Percentiles rank a stretch among this genome's conserved stretches.
These are phyloP conservation scores for Oryza coarctata DNA, from an alignment of 176 grass and related monocot species.

Conservation along the genomic window DNA sequence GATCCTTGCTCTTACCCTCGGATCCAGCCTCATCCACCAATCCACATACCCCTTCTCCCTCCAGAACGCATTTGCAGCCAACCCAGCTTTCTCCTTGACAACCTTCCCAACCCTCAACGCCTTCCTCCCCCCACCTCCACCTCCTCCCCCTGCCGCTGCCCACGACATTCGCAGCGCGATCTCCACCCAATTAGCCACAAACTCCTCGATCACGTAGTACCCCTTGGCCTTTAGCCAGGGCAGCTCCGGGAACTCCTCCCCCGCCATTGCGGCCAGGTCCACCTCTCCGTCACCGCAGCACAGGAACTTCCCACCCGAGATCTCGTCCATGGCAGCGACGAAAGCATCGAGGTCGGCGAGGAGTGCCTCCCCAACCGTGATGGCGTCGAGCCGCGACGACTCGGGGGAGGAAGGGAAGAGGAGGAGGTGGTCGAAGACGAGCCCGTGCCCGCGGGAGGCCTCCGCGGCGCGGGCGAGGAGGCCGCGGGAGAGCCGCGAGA, in stretches of 20 bases:
- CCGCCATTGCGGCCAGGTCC: slow-evolving; percentile 28
- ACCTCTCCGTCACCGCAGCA: slow-evolving; percentile 42
- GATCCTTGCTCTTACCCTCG: slow-evolving; percentile 56
- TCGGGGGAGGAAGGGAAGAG: slow-evolving; percentile 62
- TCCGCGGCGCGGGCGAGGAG: slow-evolving; percentile 68
- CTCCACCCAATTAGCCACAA: slow-evolving; percentile 75
- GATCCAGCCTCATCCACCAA: slow-evolving; percentile 87
- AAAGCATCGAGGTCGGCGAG: slow-evolving; percentile 66
- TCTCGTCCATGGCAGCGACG: slow-evolving; percentile 74
- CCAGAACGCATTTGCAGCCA: slow-evolving; percentile 83
- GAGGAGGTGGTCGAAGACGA: slow-evolving; percentile 38
- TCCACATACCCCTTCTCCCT: slow-evolving; percentile 93
- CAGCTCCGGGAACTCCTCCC: slow-evolving; percentile 63
- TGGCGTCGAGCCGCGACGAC: slow-evolving; percentile 37
- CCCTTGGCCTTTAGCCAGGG: slow-evolving; percentile 85
- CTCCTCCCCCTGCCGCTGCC: slow-evolving; percentile 24
- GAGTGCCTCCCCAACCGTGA: slow-evolving; percentile 71
- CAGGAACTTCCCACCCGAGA: slow-evolving; percentile 77
- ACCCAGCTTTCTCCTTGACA: slow-evolving; percentile 66
- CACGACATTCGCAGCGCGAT: slow-evolving; percentile 77
- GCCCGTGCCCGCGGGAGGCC: slow-evolving; percentile 29
- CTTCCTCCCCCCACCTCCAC: slow-evolving; percentile 48
- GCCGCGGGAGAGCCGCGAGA: slow-evolving; percentile 82
- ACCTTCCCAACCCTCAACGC: slow-evolving; percentile 54
- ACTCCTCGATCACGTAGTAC: slow-evolving; percentile 81